Percentiles rank a stretch among this genome's conserved stretches.
Evolutionary conservation across 108 stramenopile genomes (phyloP).

Genomic region (Nitzschia putrida): DNA sequence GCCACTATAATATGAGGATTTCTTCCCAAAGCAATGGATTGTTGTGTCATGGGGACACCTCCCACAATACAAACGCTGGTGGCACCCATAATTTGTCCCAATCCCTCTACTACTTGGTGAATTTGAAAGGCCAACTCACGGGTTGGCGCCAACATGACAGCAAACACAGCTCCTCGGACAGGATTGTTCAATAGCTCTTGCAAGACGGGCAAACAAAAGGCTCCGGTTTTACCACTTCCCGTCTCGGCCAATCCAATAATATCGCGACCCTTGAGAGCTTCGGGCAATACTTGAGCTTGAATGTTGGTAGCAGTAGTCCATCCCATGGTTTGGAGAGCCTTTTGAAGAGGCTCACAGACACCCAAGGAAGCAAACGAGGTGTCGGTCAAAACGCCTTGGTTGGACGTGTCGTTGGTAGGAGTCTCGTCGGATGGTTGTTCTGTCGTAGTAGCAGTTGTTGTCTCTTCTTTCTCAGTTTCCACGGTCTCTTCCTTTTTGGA

Average conservation of each 20-base stretch:
- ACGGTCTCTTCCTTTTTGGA: conserved; percentile 11
- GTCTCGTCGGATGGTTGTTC: conserved; percentile 1
- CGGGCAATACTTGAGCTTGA: conserved; percentile 88
- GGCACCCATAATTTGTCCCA: conserved; percentile 89
- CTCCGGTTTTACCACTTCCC: conserved; percentile 93
- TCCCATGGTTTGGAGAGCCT: conserved; percentile 80
- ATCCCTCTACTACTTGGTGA: conserved; percentile 91
- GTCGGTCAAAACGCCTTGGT: conserved; percentile 55
- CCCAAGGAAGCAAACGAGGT: conserved; percentile 85
- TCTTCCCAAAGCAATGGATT: conserved; percentile 95
- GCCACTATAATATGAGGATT: conserved; percentile 97
- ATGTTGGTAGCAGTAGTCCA: conserved; percentile 95
- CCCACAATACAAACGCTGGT: conserved; percentile 95
- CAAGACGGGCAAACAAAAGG: conserved; percentile 92
- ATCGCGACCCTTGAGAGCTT: conserved; percentile 83
- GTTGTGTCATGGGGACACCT: conserved; percentile 92
- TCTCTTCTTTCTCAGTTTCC: background rate
- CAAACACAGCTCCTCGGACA: conserved; percentile 75
- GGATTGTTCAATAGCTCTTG: conserved; percentile 86
- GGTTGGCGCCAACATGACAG: conserved; percentile 94
- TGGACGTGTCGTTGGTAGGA: conserved; percentile 13
- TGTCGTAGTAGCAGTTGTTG: background rate
- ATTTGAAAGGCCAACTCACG: conserved; percentile 99
- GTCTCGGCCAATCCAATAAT: conserved; percentile 93
- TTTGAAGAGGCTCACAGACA: conserved; percentile 75